Evolutionary conservation across 345 rosid genomes (phyloP).

Genomic region (Draba incana): DNA sequence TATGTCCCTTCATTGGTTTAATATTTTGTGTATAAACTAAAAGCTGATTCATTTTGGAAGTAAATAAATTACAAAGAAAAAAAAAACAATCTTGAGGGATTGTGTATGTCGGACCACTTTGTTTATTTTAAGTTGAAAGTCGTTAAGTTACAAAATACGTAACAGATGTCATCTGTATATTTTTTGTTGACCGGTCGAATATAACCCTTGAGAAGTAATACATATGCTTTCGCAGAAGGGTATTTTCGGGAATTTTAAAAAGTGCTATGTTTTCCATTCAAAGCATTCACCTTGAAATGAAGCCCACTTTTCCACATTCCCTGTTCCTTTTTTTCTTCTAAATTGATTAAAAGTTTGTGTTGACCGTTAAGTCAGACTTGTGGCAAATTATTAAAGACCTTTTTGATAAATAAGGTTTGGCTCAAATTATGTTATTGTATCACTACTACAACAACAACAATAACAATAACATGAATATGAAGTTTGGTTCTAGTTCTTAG

Average conservation of each 20-base stretch:
- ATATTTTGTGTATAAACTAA: conserved; percentile 37
- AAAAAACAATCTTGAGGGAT: conserved; percentile 34
- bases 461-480: neutral
- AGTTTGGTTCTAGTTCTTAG: conserved; percentile 12
- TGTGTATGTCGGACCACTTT: conserved; percentile 38
- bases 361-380: conserved; percentile 13
- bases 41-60: conserved; percentile 13
- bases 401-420: neutral
- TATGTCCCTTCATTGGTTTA: conserved; percentile 34
- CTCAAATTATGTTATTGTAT: neutral
- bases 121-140: conserved; percentile 5
- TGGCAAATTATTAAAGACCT: neutral
- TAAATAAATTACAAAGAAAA: conserved; percentile 11
- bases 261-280: neutral
- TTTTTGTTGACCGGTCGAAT: conserved; percentile 34
- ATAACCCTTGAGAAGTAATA: conserved; percentile 14
- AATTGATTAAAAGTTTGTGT: neutral
- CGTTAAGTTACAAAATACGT: conserved; percentile 34
- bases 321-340: neutral
- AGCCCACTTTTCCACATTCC: conserved; percentile 22
- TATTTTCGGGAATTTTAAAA: conserved; percentile 23
- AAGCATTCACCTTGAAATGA: conserved; percentile 13
- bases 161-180: conserved; percentile 32
- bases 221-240: conserved; percentile 22
- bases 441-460: neutral